A percentile compares a stretch with the other conserved stretches of the same genome.
Conservation (phyloP, 805 yeast genomes). For the Saccharomyces jurei region DNA sequence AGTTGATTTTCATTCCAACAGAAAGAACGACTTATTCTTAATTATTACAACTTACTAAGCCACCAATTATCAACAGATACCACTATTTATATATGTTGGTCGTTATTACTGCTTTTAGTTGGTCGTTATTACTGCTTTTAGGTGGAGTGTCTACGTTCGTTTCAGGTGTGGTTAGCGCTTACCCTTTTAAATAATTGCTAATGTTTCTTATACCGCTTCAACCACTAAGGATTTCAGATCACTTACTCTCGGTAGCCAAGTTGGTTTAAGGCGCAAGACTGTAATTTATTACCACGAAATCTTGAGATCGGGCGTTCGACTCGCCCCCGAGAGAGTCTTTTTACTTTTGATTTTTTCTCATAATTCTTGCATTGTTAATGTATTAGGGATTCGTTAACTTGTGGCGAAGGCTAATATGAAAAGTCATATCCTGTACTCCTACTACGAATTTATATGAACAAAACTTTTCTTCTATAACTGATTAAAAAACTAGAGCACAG, state of each 20-base stretch:
- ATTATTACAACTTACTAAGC: too few relatives aligned
- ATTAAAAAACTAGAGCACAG: neutral
- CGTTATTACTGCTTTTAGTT: too few relatives aligned
- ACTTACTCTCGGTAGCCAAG: neutral
- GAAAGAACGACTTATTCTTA: too few relatives aligned
- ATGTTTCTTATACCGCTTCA: too few relatives aligned
- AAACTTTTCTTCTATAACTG: neutral
- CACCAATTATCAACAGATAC: too few relatives aligned
- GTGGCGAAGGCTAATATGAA: neutral
- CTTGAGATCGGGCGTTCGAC: conserved; percentile 15
- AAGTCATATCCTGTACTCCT: neutral
- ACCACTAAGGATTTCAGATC: too few relatives aligned
- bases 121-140: too few relatives aligned
- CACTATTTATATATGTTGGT: too few relatives aligned
- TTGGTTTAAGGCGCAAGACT: conserved; percentile 2
- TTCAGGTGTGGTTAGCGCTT: too few relatives aligned
- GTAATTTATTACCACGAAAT: conserved; percentile 5
- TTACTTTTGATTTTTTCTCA: neutral
- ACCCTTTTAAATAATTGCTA: too few relatives aligned
- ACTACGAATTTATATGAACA: neutral
- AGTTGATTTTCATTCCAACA: too few relatives aligned
- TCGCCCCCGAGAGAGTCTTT: conserved; percentile 14
- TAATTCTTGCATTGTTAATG: neutral
- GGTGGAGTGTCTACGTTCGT: too few relatives aligned
- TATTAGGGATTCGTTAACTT: neutral